A percentile compares a stretch with the other conserved stretches of the same genome.
Evolutionary conservation across 106 monocot genomes (phyloP).

Genomic region (Cymbidium sinense): DNA sequence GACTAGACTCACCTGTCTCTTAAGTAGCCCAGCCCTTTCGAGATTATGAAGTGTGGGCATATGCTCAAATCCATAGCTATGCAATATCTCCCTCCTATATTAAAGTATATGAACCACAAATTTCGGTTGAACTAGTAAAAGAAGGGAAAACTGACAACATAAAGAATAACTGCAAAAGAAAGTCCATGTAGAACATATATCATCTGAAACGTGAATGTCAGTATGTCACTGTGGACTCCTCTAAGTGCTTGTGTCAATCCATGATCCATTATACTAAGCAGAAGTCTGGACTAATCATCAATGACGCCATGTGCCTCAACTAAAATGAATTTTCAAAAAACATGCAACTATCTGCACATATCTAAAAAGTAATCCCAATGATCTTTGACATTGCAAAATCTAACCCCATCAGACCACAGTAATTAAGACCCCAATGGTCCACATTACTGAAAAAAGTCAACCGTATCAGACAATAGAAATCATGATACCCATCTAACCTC

Average conservation of each 20-base stretch:
- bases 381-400: too few species aligned
- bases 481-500: too few species aligned
- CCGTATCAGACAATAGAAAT: too few species aligned
- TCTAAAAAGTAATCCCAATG: too few species aligned
- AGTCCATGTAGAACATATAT: neutral
- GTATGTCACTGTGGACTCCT: neutral
- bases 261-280: neutral
- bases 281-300: neutral
- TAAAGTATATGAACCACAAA: neutral
- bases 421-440: too few species aligned
- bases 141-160: neutral
- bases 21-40: slow-evolving; percentile 65
- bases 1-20: slow-evolving; percentile 43
- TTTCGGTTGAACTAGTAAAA: slow-evolving; percentile 2
- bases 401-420: too few species aligned
- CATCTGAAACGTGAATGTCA: neutral
- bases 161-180: neutral
- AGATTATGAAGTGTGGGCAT: slow-evolving; percentile 57
- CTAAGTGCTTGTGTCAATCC: neutral
- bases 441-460: too few species aligned
- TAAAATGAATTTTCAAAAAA: neutral
- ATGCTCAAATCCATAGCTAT: slow-evolving; percentile 85
- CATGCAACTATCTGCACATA: neutral
- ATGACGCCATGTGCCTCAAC: neutral
- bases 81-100: slow-evolving; percentile 60